Conservation (phyloP, 1,284 basidiomycete species). For the Ceratobasidium sp. region DNA sequence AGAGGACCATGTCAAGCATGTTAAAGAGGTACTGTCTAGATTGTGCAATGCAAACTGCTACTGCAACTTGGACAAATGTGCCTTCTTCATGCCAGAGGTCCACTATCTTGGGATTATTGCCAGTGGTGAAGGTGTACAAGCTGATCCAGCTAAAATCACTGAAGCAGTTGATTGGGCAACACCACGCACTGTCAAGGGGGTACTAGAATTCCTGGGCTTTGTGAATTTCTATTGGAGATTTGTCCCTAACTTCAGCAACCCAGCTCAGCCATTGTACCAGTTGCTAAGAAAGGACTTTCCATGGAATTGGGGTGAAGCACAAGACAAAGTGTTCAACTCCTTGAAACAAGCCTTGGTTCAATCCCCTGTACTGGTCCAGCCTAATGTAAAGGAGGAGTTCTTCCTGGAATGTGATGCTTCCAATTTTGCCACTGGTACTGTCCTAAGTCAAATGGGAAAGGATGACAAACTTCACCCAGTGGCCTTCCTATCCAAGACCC, state of each 20-base stretch:
- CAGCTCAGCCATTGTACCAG: constrained; percentile 51
- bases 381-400: background rate
- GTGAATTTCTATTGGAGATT: constrained; percentile 56
- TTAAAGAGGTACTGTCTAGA: background rate
- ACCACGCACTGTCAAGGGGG: constrained; percentile 50
- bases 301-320: constrained; percentile 43
- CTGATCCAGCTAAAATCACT: constrained; percentile 51
- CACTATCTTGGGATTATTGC: constrained; percentile 51
- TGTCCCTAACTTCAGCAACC: constrained; percentile 52
- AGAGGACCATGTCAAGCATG: constrained; percentile 16
- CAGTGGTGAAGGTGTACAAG: background rate
- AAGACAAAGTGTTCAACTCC: constrained; percentile 50
- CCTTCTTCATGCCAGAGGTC: constrained; percentile 53
- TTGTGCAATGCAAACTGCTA: background rate
- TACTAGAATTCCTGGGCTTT: constrained; percentile 55
- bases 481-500: constrained; percentile 52
- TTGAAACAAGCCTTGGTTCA: constrained; percentile 48
- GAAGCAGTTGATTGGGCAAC: constrained; percentile 52
- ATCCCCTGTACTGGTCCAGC: background rate
- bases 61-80: constrained; percentile 53
- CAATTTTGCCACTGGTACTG: background rate
- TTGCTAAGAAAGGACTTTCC: constrained; percentile 49
- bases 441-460: constrained; percentile 48
- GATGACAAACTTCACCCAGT: constrained; percentile 51
- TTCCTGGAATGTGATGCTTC: constrained; percentile 18